Evolutionary conservation across 352 stramenopile species (phyloP).

Genomic region (Sclerospora graminicola): DNA sequence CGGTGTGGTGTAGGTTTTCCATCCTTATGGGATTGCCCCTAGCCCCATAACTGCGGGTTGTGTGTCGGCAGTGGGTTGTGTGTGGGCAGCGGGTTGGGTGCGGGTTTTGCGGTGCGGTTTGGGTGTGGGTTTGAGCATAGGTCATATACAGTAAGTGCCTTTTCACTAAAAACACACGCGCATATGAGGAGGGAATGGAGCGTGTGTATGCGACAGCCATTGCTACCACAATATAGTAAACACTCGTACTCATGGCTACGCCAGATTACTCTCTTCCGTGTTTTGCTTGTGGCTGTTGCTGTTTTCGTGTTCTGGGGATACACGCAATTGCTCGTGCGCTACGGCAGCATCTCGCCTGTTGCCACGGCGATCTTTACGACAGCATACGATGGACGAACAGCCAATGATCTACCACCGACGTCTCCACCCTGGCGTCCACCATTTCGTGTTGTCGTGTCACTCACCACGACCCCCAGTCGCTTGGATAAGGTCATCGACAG

Average conservation of each 20-base stretch:
- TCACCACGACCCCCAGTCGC: conserved; percentile 65
- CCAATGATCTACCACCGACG: conserved; percentile 30
- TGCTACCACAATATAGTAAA: conserved; percentile 36
- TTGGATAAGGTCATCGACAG: conserved; percentile 73
- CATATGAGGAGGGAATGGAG: conserved; percentile 21
- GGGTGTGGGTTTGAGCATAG: too few species aligned
- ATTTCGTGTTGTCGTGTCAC: conserved; percentile 74
- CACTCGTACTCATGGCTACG: conserved; percentile 24
- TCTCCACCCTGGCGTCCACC: conserved; percentile 42
- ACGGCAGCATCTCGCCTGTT: conserved; percentile 66
- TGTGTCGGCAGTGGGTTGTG: too few species aligned
- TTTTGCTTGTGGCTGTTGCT: conserved; percentile 18
- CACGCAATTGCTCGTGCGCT: conserved; percentile 50
- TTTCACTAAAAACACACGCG: too few species aligned
- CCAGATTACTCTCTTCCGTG: conserved; percentile 28
- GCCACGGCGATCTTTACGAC: conserved; percentile 58
- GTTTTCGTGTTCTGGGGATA: conserved; percentile 39
- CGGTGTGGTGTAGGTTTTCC: too few species aligned
- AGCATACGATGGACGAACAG: conserved; percentile 34
- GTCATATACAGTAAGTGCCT: too few species aligned
- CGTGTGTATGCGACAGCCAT: conserved; percentile 53
- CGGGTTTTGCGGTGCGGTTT: too few species aligned
- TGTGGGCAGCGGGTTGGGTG: too few species aligned
- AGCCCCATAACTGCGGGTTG: too few species aligned
- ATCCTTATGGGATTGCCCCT: too few species aligned